Base-by-base conservation (phyloP, 2,329 filamentous ascomycete genomes). In the Botrytis hyacinthi region DNA sequence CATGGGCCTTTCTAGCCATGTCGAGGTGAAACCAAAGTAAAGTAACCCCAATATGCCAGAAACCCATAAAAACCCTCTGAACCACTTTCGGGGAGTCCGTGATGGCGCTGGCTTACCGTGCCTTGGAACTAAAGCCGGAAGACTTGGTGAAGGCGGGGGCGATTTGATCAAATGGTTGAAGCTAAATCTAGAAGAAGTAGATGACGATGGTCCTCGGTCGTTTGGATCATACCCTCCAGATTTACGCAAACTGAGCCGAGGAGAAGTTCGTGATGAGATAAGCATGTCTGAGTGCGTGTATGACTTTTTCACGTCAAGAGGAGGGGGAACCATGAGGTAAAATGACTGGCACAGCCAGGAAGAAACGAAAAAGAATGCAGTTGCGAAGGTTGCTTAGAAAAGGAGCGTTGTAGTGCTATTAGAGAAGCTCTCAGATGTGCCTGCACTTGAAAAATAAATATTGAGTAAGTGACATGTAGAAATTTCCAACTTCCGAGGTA, bases 121-220 rank as follows among this genome's bases (percentile, higher is more conserved):
- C 75, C 90, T 87, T 22, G 90, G 90, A 51, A 92, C 84, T 71
- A 92, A 85, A 22, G 89, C 90, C 20, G 91, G 93, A 68, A 94
- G 87, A 76, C 89, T 88, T 3, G 91, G 92, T 2, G 91, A 95
- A 48, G 88, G 87, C 6, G 91, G 91, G 40, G 91, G 92, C 40
- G 88, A 90, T 81, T 89, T 90, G 77, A 91, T 84, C 57, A 93
- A 86, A 76, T 92, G 89, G 78, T 90, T 90, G 82, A 92, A 90
- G 81, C 84, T 89, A 82, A 91, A 91, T 65, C 88, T 84, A 29
- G 89, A 89, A 48, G 86, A 91, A 40, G 86, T 91, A 68, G 88
- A 88, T 37, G 88, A 91, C 16, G 88, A 79, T 10, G 87, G 86
- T 0, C 81, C 84, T 79, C 82, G 86, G 77, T 90, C 88, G 75